A percentile compares a stretch with the other conserved stretches of the same genome.
Conservation (phyloP, 1,139 yeast species). For the Kodamaea suecica region DNA sequence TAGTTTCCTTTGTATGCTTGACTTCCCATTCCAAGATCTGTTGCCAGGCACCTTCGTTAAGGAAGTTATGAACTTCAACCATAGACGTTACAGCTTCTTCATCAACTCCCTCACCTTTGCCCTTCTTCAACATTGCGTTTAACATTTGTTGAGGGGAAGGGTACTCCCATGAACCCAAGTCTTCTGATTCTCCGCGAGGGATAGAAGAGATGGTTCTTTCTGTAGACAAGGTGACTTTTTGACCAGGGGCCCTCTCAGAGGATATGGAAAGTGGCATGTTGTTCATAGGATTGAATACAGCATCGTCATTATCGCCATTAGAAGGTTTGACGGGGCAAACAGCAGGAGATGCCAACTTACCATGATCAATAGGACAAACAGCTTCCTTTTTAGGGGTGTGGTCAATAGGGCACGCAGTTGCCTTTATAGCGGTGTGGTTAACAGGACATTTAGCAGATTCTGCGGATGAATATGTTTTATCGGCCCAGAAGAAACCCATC, state of each 20-base stretch:
- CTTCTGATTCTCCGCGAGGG: conserved; percentile 72
- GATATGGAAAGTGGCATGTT: conserved; percentile 82
- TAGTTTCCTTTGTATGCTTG: conserved; percentile 47
- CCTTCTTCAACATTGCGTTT: conserved; percentile 94
- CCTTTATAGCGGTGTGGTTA: conserved; percentile 7
- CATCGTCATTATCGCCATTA: conserved; percentile 8
- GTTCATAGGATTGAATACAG: conserved; percentile 68
- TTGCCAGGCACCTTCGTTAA: conserved; percentile 98
- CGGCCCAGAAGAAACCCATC: conserved; percentile 91
- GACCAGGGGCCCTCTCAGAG: conserved; percentile 73
- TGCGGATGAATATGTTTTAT: conserved; percentile 15
- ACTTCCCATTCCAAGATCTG: conserved; percentile 92
- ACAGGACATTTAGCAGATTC: conserved; percentile 11
- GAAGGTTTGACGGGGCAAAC: conserved; percentile 25
- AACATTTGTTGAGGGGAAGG: conserved; percentile 99
- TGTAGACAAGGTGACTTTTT: conserved; percentile 71
- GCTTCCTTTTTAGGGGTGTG: conserved; percentile 17
- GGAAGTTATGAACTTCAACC: conserved; percentile 95
- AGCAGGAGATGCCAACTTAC: conserved; percentile 7
- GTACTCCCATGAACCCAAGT: conserved; percentile 88
- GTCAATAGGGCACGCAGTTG: no score
- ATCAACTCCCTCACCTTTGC: conserved; percentile 80
- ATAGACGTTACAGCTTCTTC: conserved; percentile 95
- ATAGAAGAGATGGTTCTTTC: conserved; percentile 81
- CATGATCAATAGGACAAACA: conserved; percentile 47